A percentile compares a stretch with the other conserved stretches of the same genome.
phyloP scores from a whole-genome alignment of 169 alveolate genomes.

The Plasmodium knowlesi region DNA sequence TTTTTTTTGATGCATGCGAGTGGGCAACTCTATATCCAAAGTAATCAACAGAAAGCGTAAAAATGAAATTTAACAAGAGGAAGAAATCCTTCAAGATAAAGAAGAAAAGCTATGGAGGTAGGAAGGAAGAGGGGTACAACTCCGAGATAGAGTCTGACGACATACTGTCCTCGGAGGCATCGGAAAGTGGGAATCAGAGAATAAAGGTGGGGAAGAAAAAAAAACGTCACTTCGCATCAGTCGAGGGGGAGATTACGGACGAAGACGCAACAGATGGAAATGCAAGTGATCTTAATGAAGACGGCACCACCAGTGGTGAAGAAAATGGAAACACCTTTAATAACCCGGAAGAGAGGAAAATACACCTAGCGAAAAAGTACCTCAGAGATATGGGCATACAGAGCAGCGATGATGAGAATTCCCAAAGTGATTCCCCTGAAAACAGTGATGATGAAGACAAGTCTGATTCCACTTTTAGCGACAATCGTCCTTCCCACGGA shows the following conservation, averaged over 20 bases:
- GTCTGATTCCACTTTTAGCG: neutral
- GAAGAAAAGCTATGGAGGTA: neutral
- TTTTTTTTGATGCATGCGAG: neutral
- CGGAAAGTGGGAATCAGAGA: conserved; percentile 6
- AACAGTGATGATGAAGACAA: conserved; percentile 9
- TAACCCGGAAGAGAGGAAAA: conserved; percentile 72
- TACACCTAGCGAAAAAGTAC: conserved; percentile 66
- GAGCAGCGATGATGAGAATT: conserved; percentile 28
- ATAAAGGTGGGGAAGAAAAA: neutral
- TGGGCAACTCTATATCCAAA: neutral
- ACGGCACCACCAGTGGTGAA: conserved; percentile 1
- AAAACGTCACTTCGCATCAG: conserved; percentile 4
- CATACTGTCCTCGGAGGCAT: conserved; percentile 29
- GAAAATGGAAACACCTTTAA: conserved; percentile 27
- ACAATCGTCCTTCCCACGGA: conserved; percentile 4
- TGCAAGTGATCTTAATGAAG: conserved; percentile 6
- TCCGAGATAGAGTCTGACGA: conserved; percentile 71
- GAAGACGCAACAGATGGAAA: neutral
- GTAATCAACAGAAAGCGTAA: neutral
- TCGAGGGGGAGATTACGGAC: neutral
- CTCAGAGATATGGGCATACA: conserved; percentile 55
- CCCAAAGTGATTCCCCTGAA: conserved; percentile 2
- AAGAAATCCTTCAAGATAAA: conserved; percentile 14
- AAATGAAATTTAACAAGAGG: conserved; percentile 66
- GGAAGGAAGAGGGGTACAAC: neutral